phyloP scores from a whole-genome alignment of 2,329 filamentous ascomycete species.

The Dactylellina drechsleri region DNA sequence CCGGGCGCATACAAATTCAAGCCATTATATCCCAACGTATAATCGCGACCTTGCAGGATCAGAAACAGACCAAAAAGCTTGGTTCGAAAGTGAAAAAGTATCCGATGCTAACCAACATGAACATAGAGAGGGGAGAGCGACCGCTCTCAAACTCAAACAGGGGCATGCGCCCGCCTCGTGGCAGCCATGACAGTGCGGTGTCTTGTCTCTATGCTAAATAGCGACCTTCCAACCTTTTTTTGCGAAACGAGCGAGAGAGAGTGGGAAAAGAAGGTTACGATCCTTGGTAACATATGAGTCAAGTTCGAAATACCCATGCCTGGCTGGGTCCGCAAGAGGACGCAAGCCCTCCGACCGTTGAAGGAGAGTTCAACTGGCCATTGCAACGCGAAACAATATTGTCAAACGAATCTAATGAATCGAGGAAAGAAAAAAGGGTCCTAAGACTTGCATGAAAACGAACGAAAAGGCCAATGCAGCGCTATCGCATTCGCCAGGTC shows the following conservation, averaged over 20 bases:
- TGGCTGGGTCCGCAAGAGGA: constrained; percentile 21
- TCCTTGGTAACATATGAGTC: constrained; percentile 1
- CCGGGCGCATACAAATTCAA: not conserved
- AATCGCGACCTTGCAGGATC: constrained; percentile 33
- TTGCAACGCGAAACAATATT: not conserved
- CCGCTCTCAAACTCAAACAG: constrained; percentile 8
- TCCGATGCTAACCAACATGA: constrained; percentile 24
- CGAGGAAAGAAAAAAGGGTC: too few relatives aligned
- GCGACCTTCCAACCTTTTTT: too few relatives aligned
- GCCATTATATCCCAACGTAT: not conserved
- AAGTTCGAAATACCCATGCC: too few relatives aligned
- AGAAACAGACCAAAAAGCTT: constrained; percentile 30
- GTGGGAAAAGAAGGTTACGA: constrained; percentile 3
- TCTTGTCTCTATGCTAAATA: constrained; percentile 4
- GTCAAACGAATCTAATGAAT: too few relatives aligned
- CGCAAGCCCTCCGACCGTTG: constrained; percentile 40
- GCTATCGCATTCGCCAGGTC: too few relatives aligned
- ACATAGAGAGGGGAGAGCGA: not conserved
- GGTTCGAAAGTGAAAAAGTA: constrained; percentile 28
- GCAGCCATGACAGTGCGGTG: constrained; percentile 44
- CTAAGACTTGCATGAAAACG: not conserved
- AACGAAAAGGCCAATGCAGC: constrained; percentile 14
- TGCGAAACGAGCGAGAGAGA: not conserved
- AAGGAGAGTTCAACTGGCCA: constrained; percentile 34
- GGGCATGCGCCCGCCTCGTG: constrained; percentile 27